Conservation (phyloP, 495 filamentous ascomycete species). For the Baudoinia panamericana region DNA sequence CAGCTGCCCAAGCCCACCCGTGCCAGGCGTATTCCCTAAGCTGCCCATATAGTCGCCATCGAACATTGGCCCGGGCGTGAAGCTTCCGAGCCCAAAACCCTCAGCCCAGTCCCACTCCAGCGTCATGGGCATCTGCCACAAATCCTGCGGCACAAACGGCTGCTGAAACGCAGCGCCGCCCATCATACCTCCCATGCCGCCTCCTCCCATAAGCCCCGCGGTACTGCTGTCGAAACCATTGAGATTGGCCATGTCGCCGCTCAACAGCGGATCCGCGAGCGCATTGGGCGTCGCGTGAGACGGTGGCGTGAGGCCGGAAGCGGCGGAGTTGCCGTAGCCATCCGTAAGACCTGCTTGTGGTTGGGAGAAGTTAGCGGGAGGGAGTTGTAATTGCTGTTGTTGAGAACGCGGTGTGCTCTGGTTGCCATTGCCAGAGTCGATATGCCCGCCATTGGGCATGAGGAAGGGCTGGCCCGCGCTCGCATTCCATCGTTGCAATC, state of each 20-base stretch:
- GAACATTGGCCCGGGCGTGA: constrained; percentile 13
- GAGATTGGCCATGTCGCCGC: constrained; percentile 1
- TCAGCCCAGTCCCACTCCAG: constrained; percentile 99
- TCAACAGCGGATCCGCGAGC: not conserved
- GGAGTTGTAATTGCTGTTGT: not conserved
- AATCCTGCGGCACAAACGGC: constrained; percentile 87
- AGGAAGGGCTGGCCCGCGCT: too few species aligned
- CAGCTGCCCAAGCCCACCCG: too few species aligned
- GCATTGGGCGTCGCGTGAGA: not conserved
- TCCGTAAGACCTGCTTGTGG: constrained; percentile 3
- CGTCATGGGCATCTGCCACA: constrained; percentile 93
- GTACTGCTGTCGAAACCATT: not conserved
- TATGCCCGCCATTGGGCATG: not conserved
- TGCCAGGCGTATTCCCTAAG: too few species aligned
- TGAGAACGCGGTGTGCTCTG: not conserved
- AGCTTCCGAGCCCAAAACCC: constrained; percentile 17
- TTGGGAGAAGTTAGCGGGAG: constrained; percentile 1
- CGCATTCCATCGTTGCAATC: too few species aligned
- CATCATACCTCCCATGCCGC: not conserved
- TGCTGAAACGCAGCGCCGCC: constrained; percentile 51
- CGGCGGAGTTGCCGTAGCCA: not conserved
- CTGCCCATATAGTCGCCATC: too few species aligned
- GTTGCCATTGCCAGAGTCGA: not conserved
- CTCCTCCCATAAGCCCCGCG: not conserved
- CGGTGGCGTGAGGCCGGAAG: not conserved